Evolutionary conservation across 495 filamentous ascomycete species (phyloP).

Genomic region (Podospora anserina): DNA sequence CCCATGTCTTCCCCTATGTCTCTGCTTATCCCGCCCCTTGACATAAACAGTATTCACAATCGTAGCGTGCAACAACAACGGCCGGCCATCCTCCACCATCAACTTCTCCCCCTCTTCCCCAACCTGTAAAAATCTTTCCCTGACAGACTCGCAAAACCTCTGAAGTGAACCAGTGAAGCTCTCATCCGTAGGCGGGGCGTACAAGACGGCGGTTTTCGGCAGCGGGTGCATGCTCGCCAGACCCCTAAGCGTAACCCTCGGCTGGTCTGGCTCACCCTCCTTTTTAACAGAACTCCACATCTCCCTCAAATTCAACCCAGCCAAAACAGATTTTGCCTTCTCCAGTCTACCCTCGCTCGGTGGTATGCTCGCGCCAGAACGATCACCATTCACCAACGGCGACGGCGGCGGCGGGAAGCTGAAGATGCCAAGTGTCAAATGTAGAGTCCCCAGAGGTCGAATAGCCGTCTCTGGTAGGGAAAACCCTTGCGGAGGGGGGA

Average conservation of each 20-base stretch:
- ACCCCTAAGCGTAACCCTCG: slow-evolving; percentile 46
- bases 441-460: slow-evolving; percentile 74
- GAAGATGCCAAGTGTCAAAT: slow-evolving; percentile 87
- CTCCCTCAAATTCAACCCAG: slow-evolving; percentile 48
- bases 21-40: slow-evolving; percentile 32
- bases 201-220: slow-evolving; percentile 41
- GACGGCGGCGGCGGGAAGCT: slow-evolving; percentile 47
- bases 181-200: slow-evolving; percentile 51
- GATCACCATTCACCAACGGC: background rate
- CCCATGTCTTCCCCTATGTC: slow-evolving; percentile 16
- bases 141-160: slow-evolving; percentile 61
- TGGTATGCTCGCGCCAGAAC: background rate
- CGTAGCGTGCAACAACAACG: slow-evolving; percentile 80
- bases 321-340: slow-evolving; percentile 56
- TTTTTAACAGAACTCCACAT: slow-evolving; percentile 34
- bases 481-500: slow-evolving; percentile 31
- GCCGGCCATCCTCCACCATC: slow-evolving; percentile 51
- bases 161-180: slow-evolving; percentile 47
- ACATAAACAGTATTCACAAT: slow-evolving; percentile 86
- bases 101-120: slow-evolving; percentile 57
- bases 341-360: slow-evolving; percentile 37
- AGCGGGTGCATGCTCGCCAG: slow-evolving; percentile 48
- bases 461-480: slow-evolving; percentile 58
- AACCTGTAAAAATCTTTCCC: slow-evolving; percentile 50
- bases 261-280: slow-evolving; percentile 5